Evolutionary conservation across 202 grass and related monocot genomes (phyloP), one percentile per base, ranked within the genome.

Genomic region (Dendrocalamus latiflorus): DNA sequence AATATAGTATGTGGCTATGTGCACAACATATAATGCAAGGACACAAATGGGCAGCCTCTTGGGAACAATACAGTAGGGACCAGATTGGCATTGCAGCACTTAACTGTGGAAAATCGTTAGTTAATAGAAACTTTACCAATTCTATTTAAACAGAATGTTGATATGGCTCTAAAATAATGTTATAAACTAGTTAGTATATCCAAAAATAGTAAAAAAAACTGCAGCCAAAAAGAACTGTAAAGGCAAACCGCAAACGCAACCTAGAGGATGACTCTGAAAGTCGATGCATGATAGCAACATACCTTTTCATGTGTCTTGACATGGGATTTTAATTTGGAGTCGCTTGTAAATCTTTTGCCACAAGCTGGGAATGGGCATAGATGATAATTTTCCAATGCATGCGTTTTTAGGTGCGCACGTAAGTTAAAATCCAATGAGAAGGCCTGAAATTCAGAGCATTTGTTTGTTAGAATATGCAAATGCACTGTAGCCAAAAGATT

Each of bases 361-460:
- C 95, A 95, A 9, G 86, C 77, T 60, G 85, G 58, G 39, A 91
- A 98, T 26, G 90, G 90, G 66, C 95, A 98, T 43, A 93, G 22
- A 86, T 95, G 95, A 93, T 95, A 98, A 66, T 98, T 94, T 77
- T 98, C 95, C 68, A 85, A 15, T 56, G 89, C 84, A 76, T 98
- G 95, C 33, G 92, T 98, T 70, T 84, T 89, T 62, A 93, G 82
- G 81, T 98, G 95, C 3, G 95, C 87, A 56, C 88, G 85, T 24
- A 98, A 71, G 72, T 98, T 98, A 86, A 98, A 98, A 94, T 94
- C 95, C 90, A 94, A 88, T 11, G 95, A 90, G 92, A 98, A 98
- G 62, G 95, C 95, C 95, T 98, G 76, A 74, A 28, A 81, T 84
- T 68, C 25, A 86, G 16, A 83, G 20, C 6, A 68, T 22, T 14